These are phyloP conservation scores for Hericium coralloides DNA, from an alignment of 768 basidiomycete genomes.

Conservation along the genomic window DNA sequence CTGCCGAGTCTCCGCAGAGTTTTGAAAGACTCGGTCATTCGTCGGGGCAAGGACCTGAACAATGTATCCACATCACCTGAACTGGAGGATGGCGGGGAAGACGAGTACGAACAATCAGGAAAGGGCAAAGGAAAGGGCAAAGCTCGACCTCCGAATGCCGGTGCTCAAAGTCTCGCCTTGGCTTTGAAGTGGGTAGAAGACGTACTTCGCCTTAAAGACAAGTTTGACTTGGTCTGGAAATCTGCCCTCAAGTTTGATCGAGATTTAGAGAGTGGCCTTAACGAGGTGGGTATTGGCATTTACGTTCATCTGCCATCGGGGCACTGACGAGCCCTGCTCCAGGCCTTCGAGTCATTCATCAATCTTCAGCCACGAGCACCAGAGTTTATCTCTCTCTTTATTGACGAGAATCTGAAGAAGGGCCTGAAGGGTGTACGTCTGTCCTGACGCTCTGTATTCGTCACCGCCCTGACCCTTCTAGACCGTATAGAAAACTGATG, in stretches of 20 bases:
- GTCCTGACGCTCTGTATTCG: not conserved
- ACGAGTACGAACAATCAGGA: constrained; percentile 24
- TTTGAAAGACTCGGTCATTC: constrained; percentile 62
- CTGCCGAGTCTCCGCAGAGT: constrained; percentile 52
- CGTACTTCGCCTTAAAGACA: constrained; percentile 86
- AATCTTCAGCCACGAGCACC: constrained; percentile 82
- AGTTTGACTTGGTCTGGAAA: constrained; percentile 70
- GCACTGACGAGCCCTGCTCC: not conserved
- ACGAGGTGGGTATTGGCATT: constrained; percentile 50
- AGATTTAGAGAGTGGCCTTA: constrained; percentile 70
- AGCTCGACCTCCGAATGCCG: constrained; percentile 27
- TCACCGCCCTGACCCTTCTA: not conserved
- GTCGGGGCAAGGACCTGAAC: constrained; percentile 76
- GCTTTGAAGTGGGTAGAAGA: constrained; percentile 93
- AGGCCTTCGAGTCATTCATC: constrained; percentile 93
- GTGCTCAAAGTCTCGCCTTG: constrained; percentile 38
- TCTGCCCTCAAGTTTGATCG: constrained; percentile 64
- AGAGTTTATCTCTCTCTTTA: constrained; percentile 93
- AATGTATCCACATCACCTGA: constrained; percentile 33
- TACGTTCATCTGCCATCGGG: not conserved
- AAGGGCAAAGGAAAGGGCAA: constrained; percentile 49
- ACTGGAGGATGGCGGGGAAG: constrained; percentile 25
- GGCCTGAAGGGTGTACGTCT: constrained; percentile 83
- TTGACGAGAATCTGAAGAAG: constrained; percentile 92
- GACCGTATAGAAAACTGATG: constrained; percentile 75